Evolutionary conservation across 306 rosid genomes (phyloP).

Genomic region (Gillenia trifoliata): DNA sequence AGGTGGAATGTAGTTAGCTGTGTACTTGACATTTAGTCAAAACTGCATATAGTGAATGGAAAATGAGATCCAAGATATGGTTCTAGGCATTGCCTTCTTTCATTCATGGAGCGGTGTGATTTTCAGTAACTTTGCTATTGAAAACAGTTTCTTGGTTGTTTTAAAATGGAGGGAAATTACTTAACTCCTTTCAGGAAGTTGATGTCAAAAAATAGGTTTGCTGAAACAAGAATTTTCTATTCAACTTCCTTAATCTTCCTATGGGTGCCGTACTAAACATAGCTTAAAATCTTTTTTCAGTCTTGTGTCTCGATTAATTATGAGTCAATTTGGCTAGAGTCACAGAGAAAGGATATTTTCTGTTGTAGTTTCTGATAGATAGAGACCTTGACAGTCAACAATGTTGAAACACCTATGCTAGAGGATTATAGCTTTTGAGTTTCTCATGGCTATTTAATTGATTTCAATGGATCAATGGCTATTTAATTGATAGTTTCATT

Average conservation of each 20-base stretch:
- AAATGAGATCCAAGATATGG: constrained; percentile 2
- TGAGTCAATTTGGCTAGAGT: neutral
- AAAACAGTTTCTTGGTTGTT: neutral
- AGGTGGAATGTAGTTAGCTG: neutral
- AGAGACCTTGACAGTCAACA: neutral
- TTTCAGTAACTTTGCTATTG: neutral
- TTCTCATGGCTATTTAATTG: neutral
- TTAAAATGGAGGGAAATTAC: too few relatives aligned
- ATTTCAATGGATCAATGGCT: neutral
- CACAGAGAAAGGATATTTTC: neutral
- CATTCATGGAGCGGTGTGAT: neutral
- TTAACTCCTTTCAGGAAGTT: too few relatives aligned
- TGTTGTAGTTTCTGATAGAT: neutral
- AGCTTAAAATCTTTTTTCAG: neutral
- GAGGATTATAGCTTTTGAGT: neutral
- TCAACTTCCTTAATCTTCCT: neutral
- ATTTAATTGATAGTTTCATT: constrained; percentile 4
- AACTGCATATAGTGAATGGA: constrained; percentile 13
- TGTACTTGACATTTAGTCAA: neutral
- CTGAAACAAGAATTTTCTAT: neutral
- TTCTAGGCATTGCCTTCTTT: constrained; percentile 1
- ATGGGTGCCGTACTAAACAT: neutral
- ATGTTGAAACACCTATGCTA: constrained; percentile 8
- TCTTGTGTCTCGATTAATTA: neutral
- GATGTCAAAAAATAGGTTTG: too few relatives aligned